Evolutionary conservation across 1,284 basidiomycete genomes (phyloP).

Genomic region (Tetrapyrgos nigripes): DNA sequence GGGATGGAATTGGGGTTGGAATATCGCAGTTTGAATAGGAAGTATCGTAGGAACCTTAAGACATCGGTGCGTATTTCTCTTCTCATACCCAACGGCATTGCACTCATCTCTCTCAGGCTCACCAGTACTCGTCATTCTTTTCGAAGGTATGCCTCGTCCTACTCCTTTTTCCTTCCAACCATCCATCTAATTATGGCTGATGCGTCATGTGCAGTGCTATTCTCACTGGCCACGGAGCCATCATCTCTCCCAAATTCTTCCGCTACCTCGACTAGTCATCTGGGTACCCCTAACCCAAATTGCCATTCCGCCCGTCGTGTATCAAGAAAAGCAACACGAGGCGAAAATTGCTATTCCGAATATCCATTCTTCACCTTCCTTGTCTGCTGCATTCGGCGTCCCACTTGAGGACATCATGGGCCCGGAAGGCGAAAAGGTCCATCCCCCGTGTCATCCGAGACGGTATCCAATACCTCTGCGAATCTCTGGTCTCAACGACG

Average conservation of each 20-base stretch:
- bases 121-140: constrained; percentile 86
- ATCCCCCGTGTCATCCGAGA: constrained; percentile 82
- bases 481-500: constrained; percentile 70
- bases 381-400: constrained; percentile 77
- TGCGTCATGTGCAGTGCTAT: no score
- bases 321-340: constrained; percentile 80
- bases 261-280: constrained; percentile 76
- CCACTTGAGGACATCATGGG: constrained; percentile 85
- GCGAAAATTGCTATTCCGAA: constrained; percentile 67
- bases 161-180: background rate
- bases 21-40: constrained; percentile 82
- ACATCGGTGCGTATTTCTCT: constrained; percentile 66
- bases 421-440: constrained; percentile 78
- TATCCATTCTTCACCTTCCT: constrained; percentile 38
- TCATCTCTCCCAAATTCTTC: constrained; percentile 75
- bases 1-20: constrained; percentile 91
- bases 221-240: constrained; percentile 40
- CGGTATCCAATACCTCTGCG: constrained; percentile 73
- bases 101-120: background rate
- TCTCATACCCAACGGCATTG: constrained; percentile 2
- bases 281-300: constrained; percentile 85
- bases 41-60: constrained; percentile 89
- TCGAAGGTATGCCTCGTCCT: constrained; percentile 67
- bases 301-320: constrained; percentile 82
- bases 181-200: background rate